Percentiles rank a stretch among this genome's conserved stretches.
These are phyloP conservation scores for Astragalus membranaceus DNA, from an alignment of 306 rosid species.

Conservation along the genomic window DNA sequence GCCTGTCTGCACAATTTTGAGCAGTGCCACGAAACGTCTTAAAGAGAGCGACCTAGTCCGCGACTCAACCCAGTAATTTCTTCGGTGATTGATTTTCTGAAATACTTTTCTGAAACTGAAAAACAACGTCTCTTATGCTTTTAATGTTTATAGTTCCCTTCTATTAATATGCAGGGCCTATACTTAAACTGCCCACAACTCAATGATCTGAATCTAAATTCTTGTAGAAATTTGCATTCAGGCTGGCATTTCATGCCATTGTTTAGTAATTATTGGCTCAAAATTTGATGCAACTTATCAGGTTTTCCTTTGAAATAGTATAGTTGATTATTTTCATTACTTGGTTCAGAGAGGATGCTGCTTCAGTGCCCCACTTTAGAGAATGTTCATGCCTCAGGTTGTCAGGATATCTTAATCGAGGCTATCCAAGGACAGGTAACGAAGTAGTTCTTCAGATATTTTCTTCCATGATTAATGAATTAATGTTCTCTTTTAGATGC, in stretches of 20 bases:
- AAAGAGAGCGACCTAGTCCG: no score
- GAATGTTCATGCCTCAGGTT: constrained; percentile 79
- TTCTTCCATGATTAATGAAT: not conserved
- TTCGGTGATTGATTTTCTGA: no score
- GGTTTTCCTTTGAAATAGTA: not conserved
- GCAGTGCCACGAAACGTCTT: no score
- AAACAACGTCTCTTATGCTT: not conserved
- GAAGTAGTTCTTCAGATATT: not conserved
- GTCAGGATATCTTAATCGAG: constrained; percentile 47
- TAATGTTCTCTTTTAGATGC: not conserved
- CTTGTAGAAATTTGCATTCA: constrained; percentile 82
- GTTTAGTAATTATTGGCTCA: constrained; percentile 6
- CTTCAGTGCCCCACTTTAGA: constrained; percentile 77
- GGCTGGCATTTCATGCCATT: constrained; percentile 38
- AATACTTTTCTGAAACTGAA: no score
- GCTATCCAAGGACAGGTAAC: constrained; percentile 77
- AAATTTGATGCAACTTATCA: not conserved
- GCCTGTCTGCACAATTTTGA: no score
- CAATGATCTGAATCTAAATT: constrained; percentile 77
- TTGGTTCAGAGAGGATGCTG: constrained; percentile 61
- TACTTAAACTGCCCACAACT: constrained; percentile 82
- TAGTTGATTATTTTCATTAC: constrained; percentile 3
- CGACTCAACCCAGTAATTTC: no score
- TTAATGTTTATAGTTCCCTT: constrained; percentile 22
- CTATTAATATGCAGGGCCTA: constrained; percentile 58